Evolutionary conservation across 768 basidiomycete species (phyloP), one percentile per base, ranked within the genome.

Genomic region (Mycena floridula): DNA sequence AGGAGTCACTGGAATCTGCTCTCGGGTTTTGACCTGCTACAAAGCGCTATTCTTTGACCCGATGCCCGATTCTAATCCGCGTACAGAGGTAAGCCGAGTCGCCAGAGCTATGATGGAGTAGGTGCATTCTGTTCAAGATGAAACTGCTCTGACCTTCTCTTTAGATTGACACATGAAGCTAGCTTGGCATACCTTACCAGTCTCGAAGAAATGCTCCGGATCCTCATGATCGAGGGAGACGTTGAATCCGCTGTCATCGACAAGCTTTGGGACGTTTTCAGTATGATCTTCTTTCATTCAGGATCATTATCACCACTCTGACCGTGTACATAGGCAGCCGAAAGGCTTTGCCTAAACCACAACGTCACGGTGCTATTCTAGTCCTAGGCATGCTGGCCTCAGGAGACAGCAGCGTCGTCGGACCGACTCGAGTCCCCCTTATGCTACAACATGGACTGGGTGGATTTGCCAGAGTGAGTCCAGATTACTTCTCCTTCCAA

Each of bases 101-200:
- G 80, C 95, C 5, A 94, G 91, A 69, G 96, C 98, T 59, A 88
- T 99, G 79, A 89, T 99, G 37, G 89, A 96, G 96, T 96, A 44
- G 23, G 82, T 64, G 15, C 42, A 20, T 11, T 40, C 16, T 32
- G 28, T 25, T 25, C 43, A 41, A 12, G 4, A 30, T 15, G 20
- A 37, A 15, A 23, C 35, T 9, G n/a, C 28, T 9, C 4, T 45
- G 3, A 32, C 39, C 28, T 46, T 24, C 37, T 27, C 35, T 39
- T 32, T 48, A 98, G 95, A 60, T 72, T 86, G 30, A 98, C 95
- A 0, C 94, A 92, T 57, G 81, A 86, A 12, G 88, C 95, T 1
- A 94, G 92, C 0, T 72, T 99, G 22, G 96, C 95, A 1, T 93
- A 98, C 59, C 67, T 99, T 32, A 99, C 94, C 1, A 94, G 91